These are phyloP conservation scores for Boletus reticuloceps DNA, from an alignment of 768 basidiomycete genomes.

Conservation along the genomic window DNA sequence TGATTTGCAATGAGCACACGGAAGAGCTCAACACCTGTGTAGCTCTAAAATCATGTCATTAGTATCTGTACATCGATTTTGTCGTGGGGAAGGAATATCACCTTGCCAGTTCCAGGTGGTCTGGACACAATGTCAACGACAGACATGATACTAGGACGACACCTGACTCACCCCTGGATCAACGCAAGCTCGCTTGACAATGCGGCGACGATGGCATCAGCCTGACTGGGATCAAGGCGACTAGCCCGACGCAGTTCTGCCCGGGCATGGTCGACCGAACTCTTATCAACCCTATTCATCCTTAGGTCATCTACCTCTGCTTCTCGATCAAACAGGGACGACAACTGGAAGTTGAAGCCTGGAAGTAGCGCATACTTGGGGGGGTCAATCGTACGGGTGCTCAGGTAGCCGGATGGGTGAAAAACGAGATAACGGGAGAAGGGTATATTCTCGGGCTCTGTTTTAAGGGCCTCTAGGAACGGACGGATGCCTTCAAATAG, in stretches of 20 bases:
- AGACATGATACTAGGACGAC: not conserved
- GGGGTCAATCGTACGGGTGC: conserved; percentile 38
- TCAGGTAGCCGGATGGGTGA: conserved; percentile 35
- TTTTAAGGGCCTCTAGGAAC: conserved; percentile 59
- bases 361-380: conserved; percentile 56
- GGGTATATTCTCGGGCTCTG: conserved; percentile 56
- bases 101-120: conserved; percentile 80
- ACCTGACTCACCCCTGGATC: conserved; percentile 62
- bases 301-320: conserved; percentile 38
- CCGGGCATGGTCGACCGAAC: conserved; percentile 48
- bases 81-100: conserved; percentile 15
- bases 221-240: conserved; percentile 68
- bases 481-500: conserved; percentile 69
- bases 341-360: conserved; percentile 54
- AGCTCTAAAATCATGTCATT: conserved; percentile 43
- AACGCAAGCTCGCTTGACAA: conserved; percentile 59
- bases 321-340: conserved; percentile 47
- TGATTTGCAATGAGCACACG: conserved; percentile 57
- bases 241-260: conserved; percentile 44
- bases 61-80: not conserved
- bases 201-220: conserved; percentile 61
- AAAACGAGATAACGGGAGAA: conserved; percentile 54
- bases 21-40: conserved; percentile 66
- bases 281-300: conserved; percentile 40
- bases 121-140: conserved; percentile 30